Evolutionary conservation across 768 basidiomycete species (phyloP).

Genomic region (Cystoderma amianthinum): DNA sequence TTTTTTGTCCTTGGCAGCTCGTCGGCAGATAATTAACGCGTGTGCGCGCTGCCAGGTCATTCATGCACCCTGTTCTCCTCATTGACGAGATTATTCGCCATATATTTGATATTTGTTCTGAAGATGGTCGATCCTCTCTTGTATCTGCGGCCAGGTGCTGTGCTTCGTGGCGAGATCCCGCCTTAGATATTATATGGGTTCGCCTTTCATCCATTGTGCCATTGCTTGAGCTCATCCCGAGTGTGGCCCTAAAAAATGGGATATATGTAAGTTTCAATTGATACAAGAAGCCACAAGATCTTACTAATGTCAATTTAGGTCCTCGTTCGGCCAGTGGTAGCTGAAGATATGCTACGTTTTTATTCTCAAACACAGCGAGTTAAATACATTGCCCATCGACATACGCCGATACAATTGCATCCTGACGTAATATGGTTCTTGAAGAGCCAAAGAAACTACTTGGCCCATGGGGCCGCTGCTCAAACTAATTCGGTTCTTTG

Average conservation of each 20-base stretch:
- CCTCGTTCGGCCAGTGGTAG: not conserved
- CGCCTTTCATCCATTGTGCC: conserved; percentile 32
- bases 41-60: not conserved
- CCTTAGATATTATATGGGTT: conserved; percentile 39
- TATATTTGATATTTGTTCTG: conserved; percentile 27
- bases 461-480: too few species aligned
- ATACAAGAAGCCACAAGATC: not conserved
- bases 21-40: too few species aligned
- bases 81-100: conserved; percentile 43
- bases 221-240: conserved; percentile 30
- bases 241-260: conserved; percentile 15
- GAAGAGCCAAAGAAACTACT: too few species aligned
- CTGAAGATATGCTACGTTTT: conserved; percentile 18
- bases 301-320: conserved; percentile 1
- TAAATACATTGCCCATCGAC: conserved; percentile 25
- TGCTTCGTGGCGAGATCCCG: conserved; percentile 40
- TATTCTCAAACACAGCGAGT: conserved; percentile 27
- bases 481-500: too few species aligned
- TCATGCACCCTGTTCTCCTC: conserved; percentile 37
- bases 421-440: too few species aligned
- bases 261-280: conserved; percentile 24
- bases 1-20: too few species aligned
- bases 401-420: conserved; percentile 13
- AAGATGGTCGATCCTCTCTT: conserved; percentile 21
- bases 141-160: conserved; percentile 31